phyloP scores from a whole-genome alignment of 441 rosid genomes.

The Biscutella auriculata region DNA sequence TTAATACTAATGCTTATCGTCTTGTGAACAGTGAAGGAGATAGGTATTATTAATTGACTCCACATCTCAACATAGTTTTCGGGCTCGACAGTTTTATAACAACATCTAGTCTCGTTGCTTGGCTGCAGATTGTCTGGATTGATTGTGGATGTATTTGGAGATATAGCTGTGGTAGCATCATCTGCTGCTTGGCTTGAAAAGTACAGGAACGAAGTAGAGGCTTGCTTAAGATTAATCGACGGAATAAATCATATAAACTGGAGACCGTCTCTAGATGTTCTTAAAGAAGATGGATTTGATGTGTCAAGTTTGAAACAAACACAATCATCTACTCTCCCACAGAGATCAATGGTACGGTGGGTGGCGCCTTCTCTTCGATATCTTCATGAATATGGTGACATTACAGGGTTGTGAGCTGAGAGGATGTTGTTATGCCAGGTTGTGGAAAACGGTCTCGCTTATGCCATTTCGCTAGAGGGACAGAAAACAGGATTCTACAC shows the following conservation, averaged over 20 bases:
- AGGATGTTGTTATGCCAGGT: constrained; percentile 32
- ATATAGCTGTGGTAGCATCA: constrained; percentile 75
- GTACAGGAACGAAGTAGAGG: constrained; percentile 48
- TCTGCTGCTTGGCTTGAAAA: constrained; percentile 97
- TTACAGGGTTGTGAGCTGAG: neutral
- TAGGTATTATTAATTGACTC: constrained; percentile 30
- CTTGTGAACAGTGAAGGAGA: constrained; percentile 87
- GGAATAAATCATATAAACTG: constrained; percentile 60
- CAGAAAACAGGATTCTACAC: constrained; percentile 91
- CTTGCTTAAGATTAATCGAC: constrained; percentile 38
- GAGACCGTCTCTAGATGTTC: constrained; percentile 75
- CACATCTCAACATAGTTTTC: neutral
- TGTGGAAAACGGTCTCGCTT: constrained; percentile 62
- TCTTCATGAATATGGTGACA: neutral
- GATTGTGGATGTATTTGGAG: constrained; percentile 78
- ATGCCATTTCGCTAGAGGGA: constrained; percentile 55
- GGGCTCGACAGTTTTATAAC: neutral
- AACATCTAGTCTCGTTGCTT: neutral
- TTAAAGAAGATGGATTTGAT: constrained; percentile 79
- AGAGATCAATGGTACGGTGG: constrained; percentile 51
- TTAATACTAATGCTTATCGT: constrained; percentile 66
- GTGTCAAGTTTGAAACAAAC: constrained; percentile 32
- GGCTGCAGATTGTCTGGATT: constrained; percentile 68
- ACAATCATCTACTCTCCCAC: constrained; percentile 33
- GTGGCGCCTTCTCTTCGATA: neutral